A percentile compares a stretch with the other conserved stretches of the same genome.
Evolutionary conservation across 1,139 yeast species (phyloP).

Genomic region (Candida labiduridarum): DNA sequence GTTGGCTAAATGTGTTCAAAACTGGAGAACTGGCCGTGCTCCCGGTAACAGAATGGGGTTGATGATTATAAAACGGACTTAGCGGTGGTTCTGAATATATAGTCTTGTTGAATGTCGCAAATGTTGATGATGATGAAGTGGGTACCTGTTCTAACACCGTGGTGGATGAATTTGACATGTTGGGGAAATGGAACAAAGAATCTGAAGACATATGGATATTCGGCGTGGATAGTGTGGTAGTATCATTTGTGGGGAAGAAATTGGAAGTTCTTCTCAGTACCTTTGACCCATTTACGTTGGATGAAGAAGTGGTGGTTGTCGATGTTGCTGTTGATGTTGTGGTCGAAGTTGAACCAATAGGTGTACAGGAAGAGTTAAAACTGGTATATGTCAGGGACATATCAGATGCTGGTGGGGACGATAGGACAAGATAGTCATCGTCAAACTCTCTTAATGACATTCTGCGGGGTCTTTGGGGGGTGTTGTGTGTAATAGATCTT

Average conservation of each 20-base stretch:
- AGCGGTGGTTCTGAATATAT: constrained; percentile 6
- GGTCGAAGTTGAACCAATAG: background rate
- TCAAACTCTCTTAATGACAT: constrained; percentile 2
- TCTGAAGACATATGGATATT: constrained; percentile 2
- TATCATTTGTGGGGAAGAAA: constrained; percentile 11
- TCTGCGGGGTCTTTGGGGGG: background rate
- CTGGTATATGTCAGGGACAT: background rate
- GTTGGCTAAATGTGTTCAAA: constrained; percentile 1
- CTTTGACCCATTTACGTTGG: background rate
- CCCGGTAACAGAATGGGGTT: background rate
- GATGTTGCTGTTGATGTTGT: background rate
- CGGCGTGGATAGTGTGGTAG: constrained; percentile 5
- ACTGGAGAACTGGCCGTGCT: constrained; percentile 5
- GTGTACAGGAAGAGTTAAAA: background rate
- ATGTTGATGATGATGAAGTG: background rate
- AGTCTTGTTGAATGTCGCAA: background rate
- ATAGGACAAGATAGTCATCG: constrained; percentile 1
- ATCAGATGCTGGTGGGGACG: background rate
- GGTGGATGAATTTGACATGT: background rate
- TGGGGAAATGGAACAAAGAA: constrained; percentile 1
- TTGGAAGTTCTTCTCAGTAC: constrained; percentile 12
- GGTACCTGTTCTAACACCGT: background rate
- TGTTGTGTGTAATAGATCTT: no score
- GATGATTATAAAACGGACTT: constrained; percentile 2
- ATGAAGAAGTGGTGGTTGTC: background rate